A percentile compares a stretch with the other conserved stretches of the same genome.
Conservation (phyloP, 148 eudicot species). For the Rhododendron ovatum region DNA sequence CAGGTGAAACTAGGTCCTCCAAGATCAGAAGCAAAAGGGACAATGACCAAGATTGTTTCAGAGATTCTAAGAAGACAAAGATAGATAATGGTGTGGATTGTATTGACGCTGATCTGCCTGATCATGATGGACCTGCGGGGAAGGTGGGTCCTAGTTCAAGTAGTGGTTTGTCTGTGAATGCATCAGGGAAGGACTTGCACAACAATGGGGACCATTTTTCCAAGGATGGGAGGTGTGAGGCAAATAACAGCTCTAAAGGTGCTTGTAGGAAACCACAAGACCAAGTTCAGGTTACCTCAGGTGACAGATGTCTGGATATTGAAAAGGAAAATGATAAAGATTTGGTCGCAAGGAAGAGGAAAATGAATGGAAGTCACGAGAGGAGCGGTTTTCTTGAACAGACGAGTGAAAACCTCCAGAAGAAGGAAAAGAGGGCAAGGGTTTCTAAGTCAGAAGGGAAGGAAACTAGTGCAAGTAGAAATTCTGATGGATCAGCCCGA, state of each 20-base stretch:
- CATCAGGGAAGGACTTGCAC: constrained; percentile 35
- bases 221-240: constrained; percentile 34
- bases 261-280: constrained; percentile 23
- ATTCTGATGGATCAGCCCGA: constrained; percentile 40
- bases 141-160: constrained; percentile 40
- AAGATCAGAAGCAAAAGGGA: constrained; percentile 51
- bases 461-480: constrained; percentile 43
- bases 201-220: constrained; percentile 27
- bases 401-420: constrained; percentile 37
- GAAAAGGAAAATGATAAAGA: constrained; percentile 32
- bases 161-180: constrained; percentile 29
- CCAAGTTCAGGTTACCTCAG: constrained; percentile 26
- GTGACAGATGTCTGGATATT: constrained; percentile 25
- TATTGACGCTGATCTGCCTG: constrained; percentile 34
- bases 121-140: constrained; percentile 32
- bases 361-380: constrained; percentile 27
- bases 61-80: constrained; percentile 61
- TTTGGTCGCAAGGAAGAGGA: constrained; percentile 52
- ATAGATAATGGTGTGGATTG: constrained; percentile 24
- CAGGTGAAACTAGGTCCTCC: constrained; percentile 52
- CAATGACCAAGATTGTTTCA: constrained; percentile 41
- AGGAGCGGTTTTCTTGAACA: constrained; percentile 30
- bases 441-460: constrained; percentile 53
- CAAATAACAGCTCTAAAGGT: constrained; percentile 18
- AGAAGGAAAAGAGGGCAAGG: constrained; percentile 62